Evolutionary conservation across 495 filamentous ascomycete species (phyloP).

Genomic region (Penicillium coffeae): DNA sequence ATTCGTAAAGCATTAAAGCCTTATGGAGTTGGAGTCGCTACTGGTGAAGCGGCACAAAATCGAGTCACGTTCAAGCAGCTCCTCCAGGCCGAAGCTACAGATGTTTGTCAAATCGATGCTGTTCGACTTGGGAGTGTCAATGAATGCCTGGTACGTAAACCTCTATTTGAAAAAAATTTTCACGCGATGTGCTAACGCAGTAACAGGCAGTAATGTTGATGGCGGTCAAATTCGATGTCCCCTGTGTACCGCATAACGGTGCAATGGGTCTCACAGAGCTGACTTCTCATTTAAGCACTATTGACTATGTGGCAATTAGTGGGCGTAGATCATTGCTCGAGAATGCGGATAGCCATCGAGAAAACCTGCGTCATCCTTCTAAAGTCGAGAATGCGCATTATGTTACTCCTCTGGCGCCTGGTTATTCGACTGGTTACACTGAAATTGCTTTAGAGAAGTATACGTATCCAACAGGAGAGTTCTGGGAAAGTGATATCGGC

Average conservation of each 20-base stretch:
- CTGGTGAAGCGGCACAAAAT: constrained; percentile 96
- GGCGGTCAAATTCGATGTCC: constrained; percentile 79
- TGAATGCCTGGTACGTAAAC: constrained; percentile 82
- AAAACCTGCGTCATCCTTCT: constrained; percentile 82
- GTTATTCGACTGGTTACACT: too few species aligned
- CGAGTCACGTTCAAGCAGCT: constrained; percentile 93
- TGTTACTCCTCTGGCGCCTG: constrained; percentile 74
- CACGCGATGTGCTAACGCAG: too few species aligned
- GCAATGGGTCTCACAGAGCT: constrained; percentile 92
- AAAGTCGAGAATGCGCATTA: constrained; percentile 83
- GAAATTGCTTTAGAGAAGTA: too few species aligned
- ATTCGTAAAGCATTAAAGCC: constrained; percentile 74
- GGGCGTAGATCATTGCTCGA: constrained; percentile 80
- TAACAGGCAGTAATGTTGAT: too few species aligned
- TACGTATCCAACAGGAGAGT: too few species aligned
- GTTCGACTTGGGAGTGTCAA: constrained; percentile 93
- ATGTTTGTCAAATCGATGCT: constrained; percentile 86
- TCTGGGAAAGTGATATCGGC: too few species aligned
- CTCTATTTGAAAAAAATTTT: too few species aligned
- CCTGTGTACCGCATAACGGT: constrained; percentile 83
- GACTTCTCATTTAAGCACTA: constrained; percentile 88
- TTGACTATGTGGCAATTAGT: constrained; percentile 86
- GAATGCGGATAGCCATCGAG: constrained; percentile 89
- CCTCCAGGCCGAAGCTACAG: constrained; percentile 70
- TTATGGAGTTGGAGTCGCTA: constrained; percentile 78